Evolutionary conservation across 1,284 basidiomycete species (phyloP).

Genomic region (Peniophora sp.): DNA sequence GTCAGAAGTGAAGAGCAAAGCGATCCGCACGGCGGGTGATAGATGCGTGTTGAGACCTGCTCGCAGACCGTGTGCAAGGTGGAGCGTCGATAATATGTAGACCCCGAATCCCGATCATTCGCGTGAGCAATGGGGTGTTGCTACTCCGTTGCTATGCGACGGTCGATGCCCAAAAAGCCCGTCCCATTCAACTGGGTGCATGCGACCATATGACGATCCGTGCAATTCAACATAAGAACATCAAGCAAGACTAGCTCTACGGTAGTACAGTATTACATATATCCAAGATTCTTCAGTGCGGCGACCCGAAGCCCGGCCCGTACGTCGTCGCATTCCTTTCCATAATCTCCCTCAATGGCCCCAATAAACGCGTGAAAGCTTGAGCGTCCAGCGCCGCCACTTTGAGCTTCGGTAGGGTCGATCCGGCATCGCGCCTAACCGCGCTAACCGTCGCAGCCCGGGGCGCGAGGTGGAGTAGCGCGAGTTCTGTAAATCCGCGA

Average conservation of each 20-base stretch:
- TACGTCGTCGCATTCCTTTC: slow-evolving; percentile 69
- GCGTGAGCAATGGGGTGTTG: too few species aligned
- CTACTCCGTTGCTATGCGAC: not conserved
- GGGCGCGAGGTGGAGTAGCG: slow-evolving; percentile 77
- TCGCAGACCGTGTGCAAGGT: too few species aligned
- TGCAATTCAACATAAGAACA: not conserved
- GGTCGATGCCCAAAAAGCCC: not conserved
- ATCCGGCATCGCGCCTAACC: slow-evolving; percentile 39
- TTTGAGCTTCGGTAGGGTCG: slow-evolving; percentile 62
- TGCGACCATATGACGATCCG: not conserved
- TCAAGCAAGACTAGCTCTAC: not conserved
- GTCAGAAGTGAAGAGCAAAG: not conserved
- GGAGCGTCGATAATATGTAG: too few species aligned
- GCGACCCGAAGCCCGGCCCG: slow-evolving; percentile 14
- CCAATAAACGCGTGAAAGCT: slow-evolving; percentile 91
- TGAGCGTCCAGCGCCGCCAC: slow-evolving; percentile 91
- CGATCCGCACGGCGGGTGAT: not conserved
- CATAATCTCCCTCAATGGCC: slow-evolving; percentile 85
- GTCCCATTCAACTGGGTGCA: not conserved
- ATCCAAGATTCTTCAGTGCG: not conserved
- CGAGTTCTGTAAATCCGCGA: slow-evolving; percentile 52
- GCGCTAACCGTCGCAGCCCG: slow-evolving; percentile 94
- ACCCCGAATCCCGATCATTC: too few species aligned
- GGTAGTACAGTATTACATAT: not conserved
- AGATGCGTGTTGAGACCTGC: too few species aligned